Conservation (phyloP, 768 basidiomycete species). For the Brasilioporus rufonigricans region DNA sequence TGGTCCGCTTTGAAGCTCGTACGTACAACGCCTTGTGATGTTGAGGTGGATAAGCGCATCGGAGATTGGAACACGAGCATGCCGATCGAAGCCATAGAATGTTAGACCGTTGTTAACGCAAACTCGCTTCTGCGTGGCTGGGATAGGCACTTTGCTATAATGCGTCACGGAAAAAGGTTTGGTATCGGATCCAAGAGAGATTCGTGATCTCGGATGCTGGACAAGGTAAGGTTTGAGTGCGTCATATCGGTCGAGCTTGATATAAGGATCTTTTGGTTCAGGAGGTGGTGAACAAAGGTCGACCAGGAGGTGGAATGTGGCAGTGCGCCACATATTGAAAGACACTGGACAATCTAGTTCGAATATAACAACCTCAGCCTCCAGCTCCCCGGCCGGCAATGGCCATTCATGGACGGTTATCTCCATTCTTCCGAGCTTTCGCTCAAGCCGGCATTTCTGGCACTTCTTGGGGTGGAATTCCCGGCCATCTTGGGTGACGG, state of each 20-base stretch:
- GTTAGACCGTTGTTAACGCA: slow-evolving; percentile 36
- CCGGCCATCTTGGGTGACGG: background rate
- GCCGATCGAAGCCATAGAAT: slow-evolving; percentile 30
- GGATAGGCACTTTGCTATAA: slow-evolving; percentile 12
- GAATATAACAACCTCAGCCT: background rate
- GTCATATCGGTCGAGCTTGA: slow-evolving; percentile 8
- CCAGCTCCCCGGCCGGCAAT: background rate
- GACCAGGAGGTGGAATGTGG: slow-evolving; percentile 38
- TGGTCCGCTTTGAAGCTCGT: slow-evolving; percentile 29
- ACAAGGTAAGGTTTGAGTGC: slow-evolving; percentile 12
- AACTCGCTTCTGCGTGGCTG: slow-evolving; percentile 10
- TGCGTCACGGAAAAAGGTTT: slow-evolving; percentile 13
- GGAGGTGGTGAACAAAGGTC: slow-evolving; percentile 30
- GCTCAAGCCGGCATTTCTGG: slow-evolving; percentile 30
- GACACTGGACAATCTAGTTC: background rate
- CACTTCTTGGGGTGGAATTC: slow-evolving; percentile 14
- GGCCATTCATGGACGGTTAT: slow-evolving; percentile 44
- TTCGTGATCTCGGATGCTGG: slow-evolving; percentile 15
- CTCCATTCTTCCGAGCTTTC: slow-evolving; percentile 14
- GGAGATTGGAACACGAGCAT: slow-evolving; percentile 11
- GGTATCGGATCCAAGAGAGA: slow-evolving; percentile 8
- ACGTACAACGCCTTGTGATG: slow-evolving; percentile 29
- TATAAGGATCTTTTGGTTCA: slow-evolving; percentile 7
- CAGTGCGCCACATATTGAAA: slow-evolving; percentile 42
- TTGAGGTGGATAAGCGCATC: slow-evolving; percentile 10